phyloP scores from a whole-genome alignment of 2,329 filamentous ascomycete species.

The Epichloe uncinata region DNA sequence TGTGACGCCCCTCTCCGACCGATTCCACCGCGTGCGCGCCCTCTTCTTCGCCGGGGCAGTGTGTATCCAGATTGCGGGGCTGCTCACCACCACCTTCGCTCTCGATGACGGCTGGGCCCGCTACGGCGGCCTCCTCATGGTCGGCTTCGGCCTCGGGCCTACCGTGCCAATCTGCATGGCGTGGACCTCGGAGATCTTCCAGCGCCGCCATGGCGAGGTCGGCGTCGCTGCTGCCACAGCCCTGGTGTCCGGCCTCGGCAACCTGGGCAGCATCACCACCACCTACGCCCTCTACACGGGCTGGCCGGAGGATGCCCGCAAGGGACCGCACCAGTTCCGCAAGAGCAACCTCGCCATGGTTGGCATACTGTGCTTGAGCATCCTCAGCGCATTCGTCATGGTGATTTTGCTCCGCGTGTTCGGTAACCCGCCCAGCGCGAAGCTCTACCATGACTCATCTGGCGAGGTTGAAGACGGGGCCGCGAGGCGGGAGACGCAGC shows the following conservation, averaged over 20 bases:
- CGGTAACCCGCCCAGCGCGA: slow-evolving; percentile 38
- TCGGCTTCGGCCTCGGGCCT: slow-evolving; percentile 80
- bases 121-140: slow-evolving; percentile 78
- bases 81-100: slow-evolving; percentile 68
- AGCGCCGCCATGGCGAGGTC: slow-evolving; percentile 77
- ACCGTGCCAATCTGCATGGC: slow-evolving; percentile 91
- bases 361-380: slow-evolving; percentile 67
- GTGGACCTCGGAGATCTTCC: slow-evolving; percentile 85
- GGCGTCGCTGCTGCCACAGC: slow-evolving; percentile 78
- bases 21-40: slow-evolving; percentile 68
- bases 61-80: slow-evolving; percentile 67
- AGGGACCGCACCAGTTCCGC: slow-evolving; percentile 58
- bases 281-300: slow-evolving; percentile 84
- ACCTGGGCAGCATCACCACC: slow-evolving; percentile 72
- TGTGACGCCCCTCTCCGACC: slow-evolving; percentile 73
- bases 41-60: slow-evolving; percentile 69
- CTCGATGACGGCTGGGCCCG: slow-evolving; percentile 61
- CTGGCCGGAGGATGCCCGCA: slow-evolving; percentile 63
- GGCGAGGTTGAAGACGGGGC: slow-evolving; percentile 45
- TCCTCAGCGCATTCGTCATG: slow-evolving; percentile 58
- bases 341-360: slow-evolving; percentile 83
- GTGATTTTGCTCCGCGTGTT: slow-evolving; percentile 47
- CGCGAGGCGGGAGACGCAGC: slow-evolving; percentile 40
- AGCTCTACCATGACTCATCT: slow-evolving; percentile 27
- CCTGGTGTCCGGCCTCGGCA: slow-evolving; percentile 75